A percentile compares a stretch with the other conserved stretches of the same genome.
phyloP scores from a whole-genome alignment of 768 basidiomycete species.

The Auriscalpium vulgare region DNA sequence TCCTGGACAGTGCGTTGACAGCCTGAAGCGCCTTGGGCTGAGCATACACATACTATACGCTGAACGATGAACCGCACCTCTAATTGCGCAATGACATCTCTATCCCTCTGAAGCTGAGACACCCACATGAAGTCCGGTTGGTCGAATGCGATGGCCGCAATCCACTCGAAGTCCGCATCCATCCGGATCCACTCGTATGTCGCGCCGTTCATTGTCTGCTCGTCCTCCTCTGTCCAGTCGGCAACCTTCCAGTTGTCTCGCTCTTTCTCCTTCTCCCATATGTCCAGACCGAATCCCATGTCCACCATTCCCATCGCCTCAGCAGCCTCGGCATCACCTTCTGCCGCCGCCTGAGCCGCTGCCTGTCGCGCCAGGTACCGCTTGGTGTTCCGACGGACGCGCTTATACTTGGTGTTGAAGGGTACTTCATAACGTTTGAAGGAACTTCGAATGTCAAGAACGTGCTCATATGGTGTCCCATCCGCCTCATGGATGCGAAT shows the following conservation, averaged over 20 bases:
- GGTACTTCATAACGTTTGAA: constrained; percentile 97
- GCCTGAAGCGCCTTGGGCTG: constrained; percentile 48
- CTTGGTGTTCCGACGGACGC: constrained; percentile 91
- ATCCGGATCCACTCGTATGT: constrained; percentile 99
- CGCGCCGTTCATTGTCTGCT: constrained; percentile 86
- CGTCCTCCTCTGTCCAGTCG: constrained; percentile 97
- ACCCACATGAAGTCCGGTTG: constrained; percentile 99
- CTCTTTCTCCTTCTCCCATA: constrained; percentile 94
- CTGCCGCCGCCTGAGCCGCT: constrained; percentile 87
- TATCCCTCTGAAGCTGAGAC: constrained; percentile 87
- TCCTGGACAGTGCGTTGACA: constrained; percentile 76
- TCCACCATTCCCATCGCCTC: constrained; percentile 93
- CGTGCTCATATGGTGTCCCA: constrained; percentile 97
- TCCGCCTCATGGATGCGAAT: constrained; percentile 98
- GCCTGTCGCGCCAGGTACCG: constrained; percentile 92
- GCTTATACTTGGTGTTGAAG: constrained; percentile 97
- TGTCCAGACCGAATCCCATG: constrained; percentile 86
- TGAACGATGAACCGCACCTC: constrained; percentile 53
- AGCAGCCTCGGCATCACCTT: constrained; percentile 85
- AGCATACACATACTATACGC: neutral
- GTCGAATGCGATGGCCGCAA: constrained; percentile 84
- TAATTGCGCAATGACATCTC: constrained; percentile 94
- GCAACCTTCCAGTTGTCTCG: constrained; percentile 93
- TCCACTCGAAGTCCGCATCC: constrained; percentile 99
- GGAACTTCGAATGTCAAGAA: constrained; percentile 78